Percentiles rank a stretch among this genome's conserved stretches.
Conservation (phyloP, 2,329 filamentous ascomycete species). For the Xylariaceae sp. region DNA sequence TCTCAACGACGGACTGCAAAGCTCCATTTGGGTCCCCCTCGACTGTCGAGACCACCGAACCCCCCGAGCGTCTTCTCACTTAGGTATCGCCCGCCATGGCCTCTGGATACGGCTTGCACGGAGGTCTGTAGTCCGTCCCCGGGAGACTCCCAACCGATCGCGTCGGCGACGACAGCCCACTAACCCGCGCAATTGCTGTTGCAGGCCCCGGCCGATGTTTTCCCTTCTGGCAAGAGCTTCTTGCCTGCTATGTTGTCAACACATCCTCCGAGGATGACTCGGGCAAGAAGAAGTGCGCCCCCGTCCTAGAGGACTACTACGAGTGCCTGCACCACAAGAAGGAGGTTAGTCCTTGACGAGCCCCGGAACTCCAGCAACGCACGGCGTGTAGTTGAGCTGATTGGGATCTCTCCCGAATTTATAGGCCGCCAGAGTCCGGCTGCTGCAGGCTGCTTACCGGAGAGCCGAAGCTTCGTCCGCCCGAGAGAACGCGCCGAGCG, state of each 20-base stretch:
- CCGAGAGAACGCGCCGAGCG: constrained; percentile 74
- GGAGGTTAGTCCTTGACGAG: constrained; percentile 59
- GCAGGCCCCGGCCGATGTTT: constrained; percentile 75
- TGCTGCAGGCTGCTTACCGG: constrained; percentile 79
- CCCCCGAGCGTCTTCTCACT: constrained; percentile 8
- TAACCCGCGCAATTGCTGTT: constrained; percentile 22
- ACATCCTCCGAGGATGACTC: constrained; percentile 70
- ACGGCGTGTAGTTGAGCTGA: constrained; percentile 2
- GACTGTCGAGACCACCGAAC: constrained; percentile 7
- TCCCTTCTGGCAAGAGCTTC: constrained; percentile 98
- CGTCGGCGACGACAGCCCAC: constrained; percentile 1
- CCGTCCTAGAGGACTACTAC: constrained; percentile 91
- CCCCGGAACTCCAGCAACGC: not conserved
- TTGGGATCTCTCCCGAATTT: constrained; percentile 3
- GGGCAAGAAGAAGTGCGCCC: constrained; percentile 82
- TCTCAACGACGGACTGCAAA: constrained; percentile 17
- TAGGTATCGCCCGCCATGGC: constrained; percentile 50
- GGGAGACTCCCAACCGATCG: not conserved
- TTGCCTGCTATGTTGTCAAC: constrained; percentile 97
- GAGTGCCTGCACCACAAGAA: constrained; percentile 99
- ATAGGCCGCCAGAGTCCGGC: constrained; percentile 71
- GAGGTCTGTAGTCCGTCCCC: constrained; percentile 52
- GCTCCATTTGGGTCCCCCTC: constrained; percentile 21
- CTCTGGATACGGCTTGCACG: constrained; percentile 76
- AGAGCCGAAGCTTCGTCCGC: constrained; percentile 70